Evolutionary conservation across 208 protist genomes (phyloP).

Genomic region (Acanthamoeba rhysodes): DNA sequence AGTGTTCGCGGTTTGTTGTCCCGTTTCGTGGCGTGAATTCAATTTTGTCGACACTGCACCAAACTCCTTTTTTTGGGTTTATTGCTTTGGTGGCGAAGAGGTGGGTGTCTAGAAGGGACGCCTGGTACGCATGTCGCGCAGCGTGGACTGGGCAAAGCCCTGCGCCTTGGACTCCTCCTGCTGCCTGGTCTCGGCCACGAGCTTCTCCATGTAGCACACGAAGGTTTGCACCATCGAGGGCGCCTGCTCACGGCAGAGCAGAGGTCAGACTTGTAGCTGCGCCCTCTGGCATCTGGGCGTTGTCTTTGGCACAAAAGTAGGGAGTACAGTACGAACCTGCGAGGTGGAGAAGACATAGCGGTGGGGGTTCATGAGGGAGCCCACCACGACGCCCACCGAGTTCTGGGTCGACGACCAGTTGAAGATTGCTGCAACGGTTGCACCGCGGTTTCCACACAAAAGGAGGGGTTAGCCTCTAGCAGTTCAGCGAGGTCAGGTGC

Average conservation of each 20-base stretch:
- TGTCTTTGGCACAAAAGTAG: no score
- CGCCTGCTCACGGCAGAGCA: not conserved
- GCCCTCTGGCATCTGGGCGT: no score
- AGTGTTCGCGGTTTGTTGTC: not conserved
- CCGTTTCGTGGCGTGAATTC: not conserved
- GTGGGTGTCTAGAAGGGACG: not conserved
- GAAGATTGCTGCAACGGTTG: not conserved
- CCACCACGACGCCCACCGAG: conserved; percentile 19
- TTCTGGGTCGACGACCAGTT: not conserved
- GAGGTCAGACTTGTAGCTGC: not conserved
- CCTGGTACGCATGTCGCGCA: conserved; percentile 1
- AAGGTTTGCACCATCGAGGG: conserved; percentile 1
- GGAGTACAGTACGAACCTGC: not conserved
- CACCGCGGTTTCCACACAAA: not conserved
- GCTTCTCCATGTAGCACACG: not conserved
- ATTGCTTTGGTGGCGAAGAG: no score
- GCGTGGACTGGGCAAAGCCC: not conserved
- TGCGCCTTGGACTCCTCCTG: conserved; percentile 22
- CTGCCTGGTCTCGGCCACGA: not conserved
- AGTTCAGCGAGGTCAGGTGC: no score
- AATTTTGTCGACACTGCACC: not conserved
- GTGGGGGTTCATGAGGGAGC: conserved; percentile 27
- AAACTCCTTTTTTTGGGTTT: not conserved
- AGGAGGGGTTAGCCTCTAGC: not conserved
- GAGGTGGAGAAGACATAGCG: conserved; percentile 29